Evolutionary conservation across 2,329 filamentous ascomycete species (phyloP), one percentile per base, ranked within the genome.

Genomic region (Ophiostoma sp.): DNA sequence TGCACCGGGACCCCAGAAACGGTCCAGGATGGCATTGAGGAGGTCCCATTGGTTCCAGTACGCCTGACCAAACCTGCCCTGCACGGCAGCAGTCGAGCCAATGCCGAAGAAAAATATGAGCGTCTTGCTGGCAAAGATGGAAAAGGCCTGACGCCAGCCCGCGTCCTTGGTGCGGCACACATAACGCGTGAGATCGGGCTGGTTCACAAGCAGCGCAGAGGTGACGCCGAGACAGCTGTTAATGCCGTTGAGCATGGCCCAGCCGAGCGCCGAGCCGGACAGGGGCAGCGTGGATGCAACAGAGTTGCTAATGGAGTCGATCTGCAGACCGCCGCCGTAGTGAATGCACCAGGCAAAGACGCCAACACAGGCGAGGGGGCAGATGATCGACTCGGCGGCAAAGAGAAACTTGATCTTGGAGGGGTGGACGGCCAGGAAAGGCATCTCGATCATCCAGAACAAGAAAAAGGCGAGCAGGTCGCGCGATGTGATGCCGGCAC

Each of bases 351-450:
- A 70, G 9, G 64, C 66, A 16, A 70, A 67, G 27, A 68, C 67
- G 62, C 65, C 65, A 16, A 70, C 63, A 12, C 62, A 69, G 14
- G 67, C 69, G 5, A 72, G 75, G 75, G 80, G 78, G 70, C 77
- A 78, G 69, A 77, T 79, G 38, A 80, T 72, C 16, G 72, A 73
- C 44, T 73, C 68, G 12, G 68, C 68, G 0, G 71, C 72, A 27
- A 73, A 69, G 4, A 79, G 75, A 7, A 77, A 75, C 3, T 77
- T 76, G 6, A 79, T 69, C 45, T 77, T 77, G 67, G 80, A 79
- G 8, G 81, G 80, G 12, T 79, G 75, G 69, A 81, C 76, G 58
- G 78, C 75, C n/a, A 76, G 77, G 71, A 82, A 80, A 3, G 79
- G 75, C 47, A 79, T 67, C 68, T 78, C 76, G 49, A 77, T 68